Evolutionary conservation across 2,329 filamentous ascomycete species (phyloP), one percentile per base, ranked within the genome.

Genomic region (Fusarium domesticum): DNA sequence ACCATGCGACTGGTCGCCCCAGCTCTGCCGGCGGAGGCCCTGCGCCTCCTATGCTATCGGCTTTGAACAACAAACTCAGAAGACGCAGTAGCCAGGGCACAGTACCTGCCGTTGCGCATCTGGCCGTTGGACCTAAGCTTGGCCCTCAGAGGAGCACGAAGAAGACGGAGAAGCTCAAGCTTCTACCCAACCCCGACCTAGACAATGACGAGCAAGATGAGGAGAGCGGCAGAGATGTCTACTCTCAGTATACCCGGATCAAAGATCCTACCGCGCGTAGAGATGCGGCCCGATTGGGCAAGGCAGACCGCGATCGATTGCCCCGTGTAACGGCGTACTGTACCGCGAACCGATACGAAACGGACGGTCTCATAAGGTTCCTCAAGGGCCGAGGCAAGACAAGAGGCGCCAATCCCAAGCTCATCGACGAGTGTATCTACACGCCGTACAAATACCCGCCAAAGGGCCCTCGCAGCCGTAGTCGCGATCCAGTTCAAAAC

Each of bases 391-490:
- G 88, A 47, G 79, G 81, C 35, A 89, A 87, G 66, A 80, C 81
- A 23, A 81, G 88, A 58, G 88, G 89, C 15, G 83, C 91, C 14
- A 87, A 83, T 48, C 92, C 93, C 1, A 97, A 96, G 68, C 72
- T 93, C 45, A 96, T 96, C 58, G 93, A 98, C 65, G 93, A 98
- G 68, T 98, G 93, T 67, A 89, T 98, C 57, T 98, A 98, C 69
- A 89, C 92, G 10, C 89, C 92, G 0, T 98, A 95, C 67, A 85
- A 83, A 60, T 96, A 96, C 65, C 37, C 42, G 7, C 75, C 76
- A 33, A 76, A 80, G 42, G 48, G 63, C 30, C 57, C 43, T 15
- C 54, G 45, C 28, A 50, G 34, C 35, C 59, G 45, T 23, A 50
- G 34, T 35, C 59, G 57, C 6, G 65, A 72, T 18, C 71, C 73